Evolutionary conservation across 495 filamentous ascomycete species (phyloP), one percentile per base, ranked within the genome.

Genomic region (Talaromyces thailandensis): DNA sequence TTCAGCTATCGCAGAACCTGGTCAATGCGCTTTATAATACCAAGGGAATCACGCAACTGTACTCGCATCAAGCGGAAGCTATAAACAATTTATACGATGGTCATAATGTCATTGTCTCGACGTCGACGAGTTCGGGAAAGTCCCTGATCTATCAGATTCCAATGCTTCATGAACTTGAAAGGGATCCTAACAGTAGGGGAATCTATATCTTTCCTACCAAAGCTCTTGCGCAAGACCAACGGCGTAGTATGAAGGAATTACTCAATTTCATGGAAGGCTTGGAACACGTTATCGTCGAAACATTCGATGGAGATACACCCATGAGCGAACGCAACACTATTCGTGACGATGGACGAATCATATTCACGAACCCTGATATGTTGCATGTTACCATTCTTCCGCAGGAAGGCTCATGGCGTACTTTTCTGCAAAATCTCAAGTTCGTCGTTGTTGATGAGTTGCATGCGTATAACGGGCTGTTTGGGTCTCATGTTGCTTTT

Each of bases 181-280:
- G 82, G 50, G 89, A 97, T 65, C 71, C 68, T 4, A 79, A 87
- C 53, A 88, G 90, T 50, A 79, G 93, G 66, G 93, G 94, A 9
- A 91, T 99, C 87, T 98, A 96, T 69, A 96, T 99, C 24, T 99
- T 98, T 64, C 94, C 94, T 1, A 99, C 94, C 3, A 99, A 99
- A 75, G 94, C 94, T 11, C 78, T 99, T 14, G 94, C 94, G 3
- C 94, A 99, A 71, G 94, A 98, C 74, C 94, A 99, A 73, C 84
- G 85, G 68, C 82, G 94, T 62, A 96, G 93, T 67, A 79, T 98
- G 71, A 87, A 88, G 67, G 91, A 96, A 52, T 76, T 99, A 62
- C 75, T 98, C 51, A 73, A 81, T 21, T 95, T 86, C 68, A 90
- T 99, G 82, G 79, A 84, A 9, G 85, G 84, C 0, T 70, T 97